Evolutionary conservation across 805 yeast genomes (phyloP).

Genomic region (Wickerhamia fluorescens): DNA sequence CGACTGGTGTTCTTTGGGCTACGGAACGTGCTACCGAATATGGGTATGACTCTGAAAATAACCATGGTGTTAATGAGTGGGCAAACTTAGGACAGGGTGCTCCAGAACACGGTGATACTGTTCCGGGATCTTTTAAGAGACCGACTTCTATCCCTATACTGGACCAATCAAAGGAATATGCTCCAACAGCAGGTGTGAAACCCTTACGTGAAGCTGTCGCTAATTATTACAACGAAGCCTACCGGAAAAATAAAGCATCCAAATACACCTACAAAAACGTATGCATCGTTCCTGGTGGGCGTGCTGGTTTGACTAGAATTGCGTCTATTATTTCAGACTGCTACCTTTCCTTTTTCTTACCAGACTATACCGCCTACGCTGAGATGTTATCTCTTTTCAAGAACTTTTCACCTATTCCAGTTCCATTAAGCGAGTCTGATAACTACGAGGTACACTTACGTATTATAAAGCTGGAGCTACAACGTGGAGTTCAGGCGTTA

Average conservation of each 20-base stretch:
- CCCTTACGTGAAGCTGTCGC: conserved; percentile 54
- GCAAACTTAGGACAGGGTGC: conserved; percentile 61
- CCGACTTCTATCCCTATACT: conserved; percentile 43
- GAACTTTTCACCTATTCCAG: conserved; percentile 58
- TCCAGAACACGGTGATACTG: conserved; percentile 54
- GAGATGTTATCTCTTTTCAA: conserved; percentile 58
- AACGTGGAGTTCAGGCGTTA: conserved; percentile 51
- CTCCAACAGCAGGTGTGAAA: conserved; percentile 53
- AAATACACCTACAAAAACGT: conserved; percentile 55
- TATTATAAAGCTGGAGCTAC: conserved; percentile 44
- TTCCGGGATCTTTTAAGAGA: conserved; percentile 51
- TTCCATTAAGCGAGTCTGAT: conserved; percentile 51
- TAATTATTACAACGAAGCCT: conserved; percentile 46
- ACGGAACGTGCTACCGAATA: conserved; percentile 55
- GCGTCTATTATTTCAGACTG: conserved; percentile 56
- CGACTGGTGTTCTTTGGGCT: conserved; percentile 61
- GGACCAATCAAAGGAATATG: conserved; percentile 46
- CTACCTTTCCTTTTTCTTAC: conserved; percentile 51
- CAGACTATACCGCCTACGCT: conserved; percentile 60
- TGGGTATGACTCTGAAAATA: conserved; percentile 39
- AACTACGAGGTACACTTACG: conserved; percentile 50
- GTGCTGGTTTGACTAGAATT: conserved; percentile 56
- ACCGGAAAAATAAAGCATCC: conserved; percentile 41
- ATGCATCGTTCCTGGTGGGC: conserved; percentile 58
- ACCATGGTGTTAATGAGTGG: conserved; percentile 29